These are phyloP conservation scores for Fraxinus albicans DNA, from an alignment of 305 asterid species.

Conservation along the genomic window DNA sequence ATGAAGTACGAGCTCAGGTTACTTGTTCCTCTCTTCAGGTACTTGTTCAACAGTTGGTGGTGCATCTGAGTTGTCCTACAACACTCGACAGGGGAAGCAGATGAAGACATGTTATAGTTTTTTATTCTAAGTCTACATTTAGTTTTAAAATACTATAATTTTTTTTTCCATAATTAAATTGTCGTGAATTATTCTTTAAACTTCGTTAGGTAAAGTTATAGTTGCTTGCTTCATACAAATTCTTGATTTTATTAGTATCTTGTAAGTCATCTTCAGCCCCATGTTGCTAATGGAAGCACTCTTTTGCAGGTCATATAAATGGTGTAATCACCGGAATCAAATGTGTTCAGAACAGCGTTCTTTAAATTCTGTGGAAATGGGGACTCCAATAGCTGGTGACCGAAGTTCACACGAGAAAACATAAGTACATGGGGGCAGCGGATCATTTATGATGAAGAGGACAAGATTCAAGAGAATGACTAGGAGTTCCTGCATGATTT, in stretches of 20 bases:
- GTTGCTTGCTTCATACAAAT: background rate
- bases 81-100: background rate
- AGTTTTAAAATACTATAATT: background rate
- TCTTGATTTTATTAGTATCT: background rate
- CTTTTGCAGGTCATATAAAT: background rate
- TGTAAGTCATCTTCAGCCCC: background rate
- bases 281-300: background rate
- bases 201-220: background rate
- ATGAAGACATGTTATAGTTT: background rate
- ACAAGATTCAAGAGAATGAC: background rate
- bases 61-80: background rate
- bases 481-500: background rate
- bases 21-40: background rate
- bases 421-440: background rate
- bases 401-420: background rate
- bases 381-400: background rate
- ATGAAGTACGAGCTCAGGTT: background rate
- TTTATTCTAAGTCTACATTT: background rate
- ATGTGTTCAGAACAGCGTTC: background rate
- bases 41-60: background rate
- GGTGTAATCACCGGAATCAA: background rate
- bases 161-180: background rate
- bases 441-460: background rate
- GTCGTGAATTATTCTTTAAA: background rate
- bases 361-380: background rate